Evolutionary conservation across 1,284 basidiomycete genomes (phyloP).

Genomic region (Trametes pubescens): DNA sequence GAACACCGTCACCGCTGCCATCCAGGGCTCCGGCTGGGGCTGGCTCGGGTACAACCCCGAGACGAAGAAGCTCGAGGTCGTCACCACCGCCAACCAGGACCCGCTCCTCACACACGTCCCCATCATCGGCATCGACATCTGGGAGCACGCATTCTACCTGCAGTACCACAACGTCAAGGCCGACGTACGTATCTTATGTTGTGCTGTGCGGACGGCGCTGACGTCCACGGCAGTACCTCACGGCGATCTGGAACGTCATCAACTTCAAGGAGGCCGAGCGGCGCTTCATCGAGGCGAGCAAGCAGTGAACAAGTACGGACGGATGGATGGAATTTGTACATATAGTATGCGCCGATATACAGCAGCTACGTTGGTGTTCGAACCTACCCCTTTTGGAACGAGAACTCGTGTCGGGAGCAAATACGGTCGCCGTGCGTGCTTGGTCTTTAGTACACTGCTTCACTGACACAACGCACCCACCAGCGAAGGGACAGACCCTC

Average conservation of each 20-base stretch:
- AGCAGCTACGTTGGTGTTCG: not conserved
- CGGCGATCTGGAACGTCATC: conserved; percentile 92
- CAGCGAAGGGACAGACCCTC: too few relatives aligned
- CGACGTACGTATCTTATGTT: conserved; percentile 76
- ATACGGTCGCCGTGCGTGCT: too few relatives aligned
- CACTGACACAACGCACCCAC: too few relatives aligned
- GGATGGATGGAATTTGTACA: not conserved
- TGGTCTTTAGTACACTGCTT: too few relatives aligned
- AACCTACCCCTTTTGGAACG: too few relatives aligned
- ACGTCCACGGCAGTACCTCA: conserved; percentile 71
- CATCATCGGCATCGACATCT: conserved; percentile 96
- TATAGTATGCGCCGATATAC: not conserved
- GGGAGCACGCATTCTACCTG: conserved; percentile 94
- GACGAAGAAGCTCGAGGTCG: conserved; percentile 85
- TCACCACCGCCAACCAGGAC: conserved; percentile 97
- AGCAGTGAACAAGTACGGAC: conserved; percentile 24
- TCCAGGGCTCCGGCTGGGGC: conserved; percentile 99
- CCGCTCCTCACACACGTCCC: conserved; percentile 90
- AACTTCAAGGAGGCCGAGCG: conserved; percentile 91
- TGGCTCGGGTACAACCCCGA: conserved; percentile 87
- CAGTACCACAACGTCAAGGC: conserved; percentile 94
- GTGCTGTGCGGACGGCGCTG: not conserved
- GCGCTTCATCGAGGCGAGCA: conserved; percentile 65
- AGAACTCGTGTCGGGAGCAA: too few relatives aligned
- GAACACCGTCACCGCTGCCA: conserved; percentile 89